Conservation (phyloP, 495 filamentous ascomycete genomes). For the Copromyces sp. region DNA sequence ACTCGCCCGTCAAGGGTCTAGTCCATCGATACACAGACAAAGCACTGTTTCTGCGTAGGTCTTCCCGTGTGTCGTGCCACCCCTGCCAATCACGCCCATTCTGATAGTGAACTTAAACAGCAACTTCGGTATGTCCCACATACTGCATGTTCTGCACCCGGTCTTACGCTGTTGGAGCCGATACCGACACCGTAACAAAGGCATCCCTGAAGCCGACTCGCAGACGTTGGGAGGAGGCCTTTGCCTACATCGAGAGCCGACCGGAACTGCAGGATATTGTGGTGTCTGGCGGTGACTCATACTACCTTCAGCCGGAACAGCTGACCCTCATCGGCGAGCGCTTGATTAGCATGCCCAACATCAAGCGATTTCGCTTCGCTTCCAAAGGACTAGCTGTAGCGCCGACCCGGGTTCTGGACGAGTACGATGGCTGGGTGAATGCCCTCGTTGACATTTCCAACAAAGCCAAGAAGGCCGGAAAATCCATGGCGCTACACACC, state of each 20-base stretch:
- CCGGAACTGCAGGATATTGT: slow-evolving; percentile 43
- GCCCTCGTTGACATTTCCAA: slow-evolving; percentile 38
- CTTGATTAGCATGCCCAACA: slow-evolving; percentile 28
- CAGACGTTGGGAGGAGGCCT: slow-evolving; percentile 34
- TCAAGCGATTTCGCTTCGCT: slow-evolving; percentile 46
- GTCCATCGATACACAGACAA: slow-evolving; percentile 52
- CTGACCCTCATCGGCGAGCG: slow-evolving; percentile 30
- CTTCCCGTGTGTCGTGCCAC: background rate
- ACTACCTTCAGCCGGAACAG: slow-evolving; percentile 32
- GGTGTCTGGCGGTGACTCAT: slow-evolving; percentile 49
- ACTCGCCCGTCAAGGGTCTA: slow-evolving; percentile 38
- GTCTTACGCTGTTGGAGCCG: slow-evolving; percentile 44
- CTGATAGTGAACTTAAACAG: slow-evolving; percentile 14
- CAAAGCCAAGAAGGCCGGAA: slow-evolving; percentile 37
- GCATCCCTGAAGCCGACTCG: slow-evolving; percentile 30
- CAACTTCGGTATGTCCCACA: slow-evolving; percentile 45
- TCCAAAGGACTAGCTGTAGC: slow-evolving; percentile 46
- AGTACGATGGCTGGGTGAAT: slow-evolving; percentile 40
- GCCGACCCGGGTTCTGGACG: slow-evolving; percentile 40
- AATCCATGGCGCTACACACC: slow-evolving; percentile 49
- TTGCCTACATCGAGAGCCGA: slow-evolving; percentile 40
- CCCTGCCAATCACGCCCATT: background rate
- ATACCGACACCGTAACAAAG: slow-evolving; percentile 42
- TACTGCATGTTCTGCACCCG: slow-evolving; percentile 50
- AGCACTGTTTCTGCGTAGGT: slow-evolving; percentile 47